Conservation (phyloP, 176 grass and related monocot species). For the Calamus simplicifolius region DNA sequence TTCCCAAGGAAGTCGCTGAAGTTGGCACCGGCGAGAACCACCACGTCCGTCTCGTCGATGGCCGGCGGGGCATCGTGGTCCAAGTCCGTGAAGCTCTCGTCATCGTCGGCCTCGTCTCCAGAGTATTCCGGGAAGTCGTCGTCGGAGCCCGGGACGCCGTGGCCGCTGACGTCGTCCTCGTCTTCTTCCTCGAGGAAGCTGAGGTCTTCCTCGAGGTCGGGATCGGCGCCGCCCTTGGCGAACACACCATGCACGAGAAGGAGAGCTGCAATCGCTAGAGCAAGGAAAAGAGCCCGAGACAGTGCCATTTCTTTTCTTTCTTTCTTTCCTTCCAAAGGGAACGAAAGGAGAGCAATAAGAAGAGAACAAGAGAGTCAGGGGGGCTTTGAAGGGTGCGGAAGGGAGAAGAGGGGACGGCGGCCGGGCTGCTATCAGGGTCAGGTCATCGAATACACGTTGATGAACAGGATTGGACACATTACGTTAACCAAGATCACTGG, state of each 20-base stretch:
- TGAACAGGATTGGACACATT: too few species aligned
- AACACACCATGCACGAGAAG: conserved; percentile 15
- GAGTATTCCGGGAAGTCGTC: not conserved
- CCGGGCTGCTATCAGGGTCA: too few species aligned
- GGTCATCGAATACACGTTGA: too few species aligned
- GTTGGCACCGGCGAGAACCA: conserved; percentile 54
- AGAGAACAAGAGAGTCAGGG: too few species aligned
- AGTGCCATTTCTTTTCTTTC: too few species aligned
- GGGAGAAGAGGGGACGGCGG: too few species aligned
- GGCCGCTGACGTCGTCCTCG: conserved; percentile 9
- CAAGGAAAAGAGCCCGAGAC: conserved; percentile 2
- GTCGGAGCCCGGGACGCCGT: not conserved
- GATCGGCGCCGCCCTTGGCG: conserved; percentile 22
- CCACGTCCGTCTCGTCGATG: conserved; percentile 66
- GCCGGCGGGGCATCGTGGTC: not conserved
- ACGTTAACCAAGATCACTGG: too few species aligned
- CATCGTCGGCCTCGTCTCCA: conserved; percentile 20
- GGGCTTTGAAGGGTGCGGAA: too few species aligned
- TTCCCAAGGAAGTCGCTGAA: conserved; percentile 64
- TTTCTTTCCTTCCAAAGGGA: too few species aligned
- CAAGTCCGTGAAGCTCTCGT: not conserved
- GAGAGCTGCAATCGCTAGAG: not conserved
- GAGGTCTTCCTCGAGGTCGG: conserved; percentile 12
- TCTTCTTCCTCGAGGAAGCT: conserved; percentile 25
- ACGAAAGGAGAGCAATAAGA: too few species aligned